Conservation (phyloP, 2,329 filamentous ascomycete genomes). For the Calonectria hongkongensis region DNA sequence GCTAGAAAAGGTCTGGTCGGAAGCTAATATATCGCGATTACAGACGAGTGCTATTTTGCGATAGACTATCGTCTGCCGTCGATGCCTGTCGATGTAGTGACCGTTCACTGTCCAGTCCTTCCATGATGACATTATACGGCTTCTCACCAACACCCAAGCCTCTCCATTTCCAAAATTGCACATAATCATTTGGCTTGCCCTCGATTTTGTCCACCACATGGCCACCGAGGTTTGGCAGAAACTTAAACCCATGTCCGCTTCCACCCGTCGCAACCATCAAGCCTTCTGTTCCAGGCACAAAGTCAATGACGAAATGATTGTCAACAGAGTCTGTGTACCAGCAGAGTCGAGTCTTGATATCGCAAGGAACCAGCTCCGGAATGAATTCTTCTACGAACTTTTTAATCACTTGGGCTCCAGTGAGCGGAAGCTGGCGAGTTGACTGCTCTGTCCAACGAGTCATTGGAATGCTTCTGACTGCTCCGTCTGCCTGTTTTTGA, state of each 20-base stretch:
- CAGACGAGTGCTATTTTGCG: neutral
- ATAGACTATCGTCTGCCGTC: slow-evolving; percentile 23
- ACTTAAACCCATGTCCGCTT: slow-evolving; percentile 27
- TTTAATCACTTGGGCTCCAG: slow-evolving; percentile 34
- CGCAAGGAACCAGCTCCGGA: slow-evolving; percentile 61
- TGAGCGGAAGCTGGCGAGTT: slow-evolving; percentile 44
- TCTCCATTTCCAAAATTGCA: slow-evolving; percentile 36
- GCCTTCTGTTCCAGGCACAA: slow-evolving; percentile 27
- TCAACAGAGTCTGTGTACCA: slow-evolving; percentile 56
- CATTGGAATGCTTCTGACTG: slow-evolving; percentile 61
- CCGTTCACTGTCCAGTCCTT: slow-evolving; percentile 29
- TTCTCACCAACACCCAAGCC: slow-evolving; percentile 20
- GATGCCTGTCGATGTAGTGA: slow-evolving; percentile 32
- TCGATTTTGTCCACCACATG: slow-evolving; percentile 37
- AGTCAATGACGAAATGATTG: slow-evolving; percentile 44
- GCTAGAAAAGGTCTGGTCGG: too few relatives aligned
- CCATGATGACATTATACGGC: slow-evolving; percentile 41
- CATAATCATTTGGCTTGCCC: slow-evolving; percentile 30
- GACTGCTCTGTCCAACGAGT: slow-evolving; percentile 59
- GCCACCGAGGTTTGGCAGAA: slow-evolving; percentile 33
- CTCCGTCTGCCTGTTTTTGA: slow-evolving; percentile 56
- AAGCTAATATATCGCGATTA: neutral
- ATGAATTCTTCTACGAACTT: slow-evolving; percentile 62
- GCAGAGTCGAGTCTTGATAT: slow-evolving; percentile 69
- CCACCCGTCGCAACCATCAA: slow-evolving; percentile 41